Evolutionary conservation across 2,329 filamentous ascomycete genomes (phyloP), one percentile per base, ranked within the genome.

Genomic region (Fusarium sp.): DNA sequence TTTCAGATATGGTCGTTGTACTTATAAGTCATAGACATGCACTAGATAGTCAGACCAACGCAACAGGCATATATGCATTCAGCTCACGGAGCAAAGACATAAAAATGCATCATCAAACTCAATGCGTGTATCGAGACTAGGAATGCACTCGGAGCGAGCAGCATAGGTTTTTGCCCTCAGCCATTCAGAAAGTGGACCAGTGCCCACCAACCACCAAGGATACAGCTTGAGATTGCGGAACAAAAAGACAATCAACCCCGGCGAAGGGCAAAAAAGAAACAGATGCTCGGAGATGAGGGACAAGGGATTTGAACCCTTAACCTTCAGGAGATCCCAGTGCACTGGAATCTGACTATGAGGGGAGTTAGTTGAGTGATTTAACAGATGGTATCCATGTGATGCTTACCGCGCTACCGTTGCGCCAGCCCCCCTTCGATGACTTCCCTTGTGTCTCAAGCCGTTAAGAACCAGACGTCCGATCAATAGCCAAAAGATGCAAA

Each of bases 241-340:
- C 24, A 49, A 29, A 29, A 49, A n/a, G 22, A 29, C 2, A 33
- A 33, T 33, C 2, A 6, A 8, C 2, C 11, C 6, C 20, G 10
- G 4, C 16, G 8, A 12, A 29, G 4, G 17, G 11, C 27, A 53
- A 53, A 53, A 51, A 31, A 31, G 27, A 31, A 53, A 31, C 27
- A 20, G 11, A 9, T 31, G 27, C 7, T 53, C 17, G 27, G 49
- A 53, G 49, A 53, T 53, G 49, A 53, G 49, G 49, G 49, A 53
- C 49, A 53, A 53, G 49, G 49, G 49, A 53, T 53, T 53, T 53
- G 49, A 53, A 53, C 49, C 49, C 49, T 53, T 53, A 53, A 53
- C 49, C 49, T 53, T 53, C 49, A 53, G 49, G 49, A 53, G 27
- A 53, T 53, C 27, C 49, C 27, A 31, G 49, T 53, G 49, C 17